Base-by-base conservation (phyloP, 1,139 yeast species). In the Taphrina sp. region DNA sequence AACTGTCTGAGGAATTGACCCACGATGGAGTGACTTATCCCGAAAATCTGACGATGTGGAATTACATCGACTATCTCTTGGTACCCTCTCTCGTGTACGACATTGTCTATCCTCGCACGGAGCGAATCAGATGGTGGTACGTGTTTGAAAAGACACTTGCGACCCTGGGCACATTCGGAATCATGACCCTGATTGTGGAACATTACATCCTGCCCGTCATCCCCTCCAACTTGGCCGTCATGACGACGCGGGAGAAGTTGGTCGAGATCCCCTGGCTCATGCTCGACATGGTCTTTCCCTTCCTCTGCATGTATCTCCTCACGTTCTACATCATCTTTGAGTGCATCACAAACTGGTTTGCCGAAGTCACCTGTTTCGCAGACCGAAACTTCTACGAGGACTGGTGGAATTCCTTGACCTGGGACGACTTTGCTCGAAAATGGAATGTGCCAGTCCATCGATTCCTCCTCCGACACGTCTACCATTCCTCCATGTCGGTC, bases 361-460 rank as follows among this genome's bases (percentile, higher is more conserved):
- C 95, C 0, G 97, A 83, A 64, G 65, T 82, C 38, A 77, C 80
- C 55, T 65, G 75, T 33, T 83, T 78, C 65, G 85, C 82, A 1
- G 88, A 83, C 64, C 75, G 88, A 36, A 82, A 80, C 58, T 83
- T 83, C 67, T 83, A 83, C 64, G 83, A 82, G 17, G 83, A 84
- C 41, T 92, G 98, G 98, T 92, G 97, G 98, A 87, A 92, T 63
- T 86, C 95, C 62, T 81, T 85, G 26, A 84, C 89, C 49, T 92
- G 96, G 96, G 89, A 86, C 57, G 92, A 89, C 67, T 92, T 86
- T 71, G 85, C 96, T 7, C 78, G 96, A 62, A 82, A 86, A 62
- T 94, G 99, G 98, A 92, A 92, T 67, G 78, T 81, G 7, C 96
- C 97, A 0, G 97, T 94, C n/a, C 96, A 92, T 69, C 80, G 82